These are phyloP conservation scores for Sonneratia caseolaris DNA, from an alignment of 345 rosid species.

Conservation along the genomic window DNA sequence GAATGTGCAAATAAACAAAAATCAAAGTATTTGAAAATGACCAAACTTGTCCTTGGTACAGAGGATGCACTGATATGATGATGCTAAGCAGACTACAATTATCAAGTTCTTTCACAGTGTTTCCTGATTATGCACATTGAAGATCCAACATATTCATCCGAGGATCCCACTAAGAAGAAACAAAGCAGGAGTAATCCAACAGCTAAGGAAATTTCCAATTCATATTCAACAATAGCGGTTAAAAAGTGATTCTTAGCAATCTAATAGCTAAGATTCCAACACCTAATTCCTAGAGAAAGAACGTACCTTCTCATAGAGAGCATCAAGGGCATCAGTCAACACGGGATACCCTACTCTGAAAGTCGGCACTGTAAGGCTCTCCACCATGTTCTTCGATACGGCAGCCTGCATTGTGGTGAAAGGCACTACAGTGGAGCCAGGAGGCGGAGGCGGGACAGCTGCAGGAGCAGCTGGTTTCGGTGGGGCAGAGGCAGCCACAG, in stretches of 20 bases:
- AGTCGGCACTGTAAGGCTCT: constrained; percentile 40
- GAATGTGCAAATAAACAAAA: neutral
- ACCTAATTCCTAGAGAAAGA: neutral
- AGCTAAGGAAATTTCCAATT: neutral
- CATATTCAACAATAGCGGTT: neutral
- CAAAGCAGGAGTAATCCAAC: no score
- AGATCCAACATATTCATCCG: neutral
- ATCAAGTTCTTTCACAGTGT: neutral
- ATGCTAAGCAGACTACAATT: neutral
- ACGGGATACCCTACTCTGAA: no score
- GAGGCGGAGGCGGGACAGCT: constrained; percentile 24
- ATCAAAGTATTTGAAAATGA: neutral
- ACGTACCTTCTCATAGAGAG: constrained; percentile 67
- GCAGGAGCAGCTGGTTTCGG: constrained; percentile 19
- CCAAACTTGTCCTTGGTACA: neutral
- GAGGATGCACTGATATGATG: neutral
- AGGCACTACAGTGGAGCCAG: constrained; percentile 59
- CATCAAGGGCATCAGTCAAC: constrained; percentile 15
- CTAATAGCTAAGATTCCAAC: no score
- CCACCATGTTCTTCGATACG: constrained; percentile 78
- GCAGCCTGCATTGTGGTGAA: constrained; percentile 88
- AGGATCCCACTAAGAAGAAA: neutral
- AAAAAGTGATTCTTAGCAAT: neutral
- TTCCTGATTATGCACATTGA: neutral
- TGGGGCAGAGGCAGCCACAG: constrained; percentile 14